A percentile compares a stretch with the other conserved stretches of the same genome.
These are phyloP conservation scores for Pseudevernia furfuracea DNA, from an alignment of 495 filamentous ascomycete genomes.

Conservation along the genomic window DNA sequence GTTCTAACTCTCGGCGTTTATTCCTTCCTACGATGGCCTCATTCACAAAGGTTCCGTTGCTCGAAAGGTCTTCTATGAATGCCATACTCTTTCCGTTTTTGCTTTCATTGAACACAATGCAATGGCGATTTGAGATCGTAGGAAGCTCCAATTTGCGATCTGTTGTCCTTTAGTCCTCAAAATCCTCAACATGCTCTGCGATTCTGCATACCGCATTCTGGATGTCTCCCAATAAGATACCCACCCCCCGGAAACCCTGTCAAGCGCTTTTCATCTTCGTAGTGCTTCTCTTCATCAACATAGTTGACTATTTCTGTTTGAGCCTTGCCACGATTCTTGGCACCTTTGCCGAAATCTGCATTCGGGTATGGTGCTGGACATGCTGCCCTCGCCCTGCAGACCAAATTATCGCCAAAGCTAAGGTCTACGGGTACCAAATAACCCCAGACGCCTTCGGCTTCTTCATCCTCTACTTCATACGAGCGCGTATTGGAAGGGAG, in stretches of 20 bases:
- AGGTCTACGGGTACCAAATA: constrained; percentile 79
- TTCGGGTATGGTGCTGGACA: constrained; percentile 48
- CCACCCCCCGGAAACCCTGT: constrained; percentile 59
- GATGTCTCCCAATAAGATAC: constrained; percentile 86
- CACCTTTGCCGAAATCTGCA: constrained; percentile 25
- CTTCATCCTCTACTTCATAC: constrained; percentile 76
- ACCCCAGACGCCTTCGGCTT: constrained; percentile 90
- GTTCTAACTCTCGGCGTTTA: constrained; percentile 75
- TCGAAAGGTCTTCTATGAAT: constrained; percentile 86
- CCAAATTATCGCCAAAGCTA: constrained; percentile 58
- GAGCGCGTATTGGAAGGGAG: constrained; percentile 66
- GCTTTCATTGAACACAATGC: constrained; percentile 81
- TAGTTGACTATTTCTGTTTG: constrained; percentile 29
- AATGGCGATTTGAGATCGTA: constrained; percentile 93
- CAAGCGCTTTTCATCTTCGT: constrained; percentile 38
- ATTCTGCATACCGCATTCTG: constrained; percentile 72
- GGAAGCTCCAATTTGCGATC: constrained; percentile 72
- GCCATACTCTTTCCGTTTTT: constrained; percentile 71
- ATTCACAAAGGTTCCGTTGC: constrained; percentile 94
- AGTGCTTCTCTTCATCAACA: constrained; percentile 48
- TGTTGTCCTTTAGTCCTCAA: constrained; percentile 34
- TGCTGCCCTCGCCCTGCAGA: constrained; percentile 58
- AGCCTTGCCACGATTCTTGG: constrained; percentile 35
- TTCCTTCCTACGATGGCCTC: constrained; percentile 87
- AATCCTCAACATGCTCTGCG: background rate